A percentile compares a stretch with the other conserved stretches of the same genome.
These are phyloP conservation scores for Phialophora expanda DNA, from an alignment of 2,329 filamentous ascomycete genomes.

Conservation along the genomic window DNA sequence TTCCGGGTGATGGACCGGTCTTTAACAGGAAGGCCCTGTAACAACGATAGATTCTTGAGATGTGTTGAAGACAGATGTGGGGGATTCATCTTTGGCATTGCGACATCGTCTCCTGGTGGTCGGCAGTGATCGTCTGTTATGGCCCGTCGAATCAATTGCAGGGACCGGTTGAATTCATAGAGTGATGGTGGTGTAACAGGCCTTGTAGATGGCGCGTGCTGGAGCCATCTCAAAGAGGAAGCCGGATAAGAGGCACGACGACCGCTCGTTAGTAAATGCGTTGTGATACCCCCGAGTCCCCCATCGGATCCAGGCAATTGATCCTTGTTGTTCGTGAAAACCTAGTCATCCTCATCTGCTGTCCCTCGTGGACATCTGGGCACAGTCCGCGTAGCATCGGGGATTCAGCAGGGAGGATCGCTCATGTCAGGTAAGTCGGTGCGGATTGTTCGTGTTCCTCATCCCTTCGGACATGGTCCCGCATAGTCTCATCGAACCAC, in stretches of 20 bases:
- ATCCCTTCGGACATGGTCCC: neutral
- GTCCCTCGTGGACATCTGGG: neutral
- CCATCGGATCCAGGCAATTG: neutral
- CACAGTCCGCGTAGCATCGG: no score
- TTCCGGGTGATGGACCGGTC: neutral
- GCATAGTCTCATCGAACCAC: slow-evolving; percentile 23
- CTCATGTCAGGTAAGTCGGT: neutral
- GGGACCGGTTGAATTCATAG: neutral
- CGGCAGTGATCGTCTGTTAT: neutral
- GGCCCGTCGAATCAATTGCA: neutral
- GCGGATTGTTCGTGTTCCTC: neutral
- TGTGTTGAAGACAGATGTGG: neutral
- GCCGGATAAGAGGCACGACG: no score
- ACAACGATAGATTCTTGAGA: neutral
- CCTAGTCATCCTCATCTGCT: neutral
- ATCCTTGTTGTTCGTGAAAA: neutral
- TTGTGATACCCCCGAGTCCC: neutral
- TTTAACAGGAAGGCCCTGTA: neutral
- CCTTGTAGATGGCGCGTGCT: slow-evolving; percentile 23
- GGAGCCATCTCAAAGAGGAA: slow-evolving; percentile 3
- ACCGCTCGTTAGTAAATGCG: neutral
- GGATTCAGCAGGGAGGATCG: neutral
- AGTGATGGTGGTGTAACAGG: slow-evolving; percentile 13
- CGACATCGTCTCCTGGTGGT: neutral
- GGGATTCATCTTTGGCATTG: no score